These are phyloP conservation scores for Fraxinus latifolia DNA, from an alignment of 305 asterid species.

Conservation along the genomic window DNA sequence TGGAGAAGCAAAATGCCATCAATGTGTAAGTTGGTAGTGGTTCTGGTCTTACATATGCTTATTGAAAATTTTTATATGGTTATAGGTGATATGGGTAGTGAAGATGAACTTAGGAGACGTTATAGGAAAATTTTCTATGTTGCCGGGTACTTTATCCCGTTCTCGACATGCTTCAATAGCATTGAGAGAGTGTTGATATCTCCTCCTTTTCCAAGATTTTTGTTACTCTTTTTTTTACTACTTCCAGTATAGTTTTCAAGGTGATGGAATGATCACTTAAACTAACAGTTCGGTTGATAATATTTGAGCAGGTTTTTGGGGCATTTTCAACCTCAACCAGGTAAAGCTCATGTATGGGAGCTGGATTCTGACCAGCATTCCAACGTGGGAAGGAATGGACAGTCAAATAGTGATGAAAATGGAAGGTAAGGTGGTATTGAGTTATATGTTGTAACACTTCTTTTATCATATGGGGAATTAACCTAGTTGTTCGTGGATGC, in stretches of 20 bases:
- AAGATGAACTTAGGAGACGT: not conserved
- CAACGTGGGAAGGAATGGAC: conserved; percentile 54
- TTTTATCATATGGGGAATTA: not conserved
- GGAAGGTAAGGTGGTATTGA: conserved; percentile 44
- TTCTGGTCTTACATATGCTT: not conserved
- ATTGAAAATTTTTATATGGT: not conserved
- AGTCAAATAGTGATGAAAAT: conserved; percentile 36
- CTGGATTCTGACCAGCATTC: conserved; percentile 68
- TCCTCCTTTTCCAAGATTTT: conserved; percentile 9
- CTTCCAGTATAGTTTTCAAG: conserved; percentile 8
- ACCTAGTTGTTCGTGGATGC: not conserved
- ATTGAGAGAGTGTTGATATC: conserved; percentile 3
- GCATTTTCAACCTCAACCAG: conserved; percentile 77
- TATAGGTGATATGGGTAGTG: conserved; percentile 15
- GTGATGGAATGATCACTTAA: conserved; percentile 13
- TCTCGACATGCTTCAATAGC: conserved; percentile 14
- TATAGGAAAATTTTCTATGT: not conserved
- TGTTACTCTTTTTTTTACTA: not conserved
- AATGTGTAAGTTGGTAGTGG: conserved; percentile 60
- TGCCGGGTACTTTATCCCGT: conserved; percentile 7
- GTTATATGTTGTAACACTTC: not conserved
- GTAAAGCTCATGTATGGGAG: conserved; percentile 89
- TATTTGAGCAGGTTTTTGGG: conserved; percentile 79
- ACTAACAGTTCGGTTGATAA: conserved; percentile 20
- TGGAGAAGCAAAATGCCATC: conserved; percentile 88